These are phyloP conservation scores for Backusella mclennaniae DNA, from an alignment of 192 early-diverging fungal species.

Conservation along the genomic window DNA sequence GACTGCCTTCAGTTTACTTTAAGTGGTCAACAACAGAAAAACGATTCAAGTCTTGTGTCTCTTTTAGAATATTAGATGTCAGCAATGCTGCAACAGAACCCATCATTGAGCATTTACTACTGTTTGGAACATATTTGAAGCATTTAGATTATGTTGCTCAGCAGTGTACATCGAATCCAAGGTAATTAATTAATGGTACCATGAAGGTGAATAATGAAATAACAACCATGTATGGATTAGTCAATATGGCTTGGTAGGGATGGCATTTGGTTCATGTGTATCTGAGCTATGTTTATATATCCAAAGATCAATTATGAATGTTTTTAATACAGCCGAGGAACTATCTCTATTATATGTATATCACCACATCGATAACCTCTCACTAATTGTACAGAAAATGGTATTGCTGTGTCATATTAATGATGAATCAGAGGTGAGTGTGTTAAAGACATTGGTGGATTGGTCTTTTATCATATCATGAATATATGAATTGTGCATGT, in stretches of 20 bases:
- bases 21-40: neutral
- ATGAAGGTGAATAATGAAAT: neutral
- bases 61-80: slow-evolving; percentile 14
- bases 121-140: slow-evolving; percentile 32
- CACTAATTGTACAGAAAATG: slow-evolving; percentile 27
- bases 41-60: slow-evolving; percentile 6
- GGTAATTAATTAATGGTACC: slow-evolving; percentile 13
- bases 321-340: slow-evolving; percentile 15
- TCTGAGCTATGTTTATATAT: slow-evolving; percentile 31
- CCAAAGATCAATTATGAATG: slow-evolving; percentile 30
- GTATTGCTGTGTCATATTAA: slow-evolving; percentile 31
- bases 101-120: neutral
- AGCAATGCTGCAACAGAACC: neutral
- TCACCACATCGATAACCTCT: slow-evolving; percentile 28
- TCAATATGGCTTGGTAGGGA: slow-evolving; percentile 31
- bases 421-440: slow-evolving; percentile 2
- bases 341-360: slow-evolving; percentile 25
- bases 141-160: slow-evolving; percentile 31
- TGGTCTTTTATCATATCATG: neutral
- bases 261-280: slow-evolving; percentile 40
- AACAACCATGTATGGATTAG: slow-evolving; percentile 3
- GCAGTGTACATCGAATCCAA: slow-evolving; percentile 25
- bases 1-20: slow-evolving; percentile 15
- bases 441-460: neutral
- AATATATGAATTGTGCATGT: neutral